phyloP scores from a whole-genome alignment of 2,329 filamentous ascomycete species.

The Fusarium camptoceras region DNA sequence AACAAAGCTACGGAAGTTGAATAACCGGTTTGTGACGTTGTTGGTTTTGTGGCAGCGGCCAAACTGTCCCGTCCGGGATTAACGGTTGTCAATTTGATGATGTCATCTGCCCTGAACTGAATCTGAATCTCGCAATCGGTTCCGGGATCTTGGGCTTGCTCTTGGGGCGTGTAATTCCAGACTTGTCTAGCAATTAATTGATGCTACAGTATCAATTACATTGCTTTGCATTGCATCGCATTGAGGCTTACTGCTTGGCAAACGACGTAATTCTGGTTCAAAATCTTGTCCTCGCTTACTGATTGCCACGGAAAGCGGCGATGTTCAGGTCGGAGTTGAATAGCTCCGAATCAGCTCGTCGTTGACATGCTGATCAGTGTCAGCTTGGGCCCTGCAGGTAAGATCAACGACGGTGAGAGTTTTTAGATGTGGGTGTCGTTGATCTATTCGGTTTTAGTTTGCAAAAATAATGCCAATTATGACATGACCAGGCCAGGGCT shows the following conservation, averaged over 20 bases:
- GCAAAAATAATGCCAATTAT: neutral
- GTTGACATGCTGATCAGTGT: neutral
- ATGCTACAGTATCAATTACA: constrained; percentile 16
- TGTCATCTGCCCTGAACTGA: constrained; percentile 29
- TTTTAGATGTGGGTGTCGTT: neutral
- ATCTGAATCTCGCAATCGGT: constrained; percentile 31
- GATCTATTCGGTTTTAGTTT: neutral
- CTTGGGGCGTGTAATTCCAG: constrained; percentile 17
- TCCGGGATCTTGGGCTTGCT: constrained; percentile 33
- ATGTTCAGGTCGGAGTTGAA: neutral
- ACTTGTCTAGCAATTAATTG: neutral
- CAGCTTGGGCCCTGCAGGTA: neutral
- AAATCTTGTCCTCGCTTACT: neutral
- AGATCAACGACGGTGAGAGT: constrained; percentile 5
- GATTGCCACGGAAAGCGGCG: constrained; percentile 7
- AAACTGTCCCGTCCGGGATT: constrained; percentile 1
- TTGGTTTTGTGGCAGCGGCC: constrained; percentile 14
- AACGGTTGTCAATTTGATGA: constrained; percentile 19
- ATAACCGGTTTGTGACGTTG: constrained; percentile 20
- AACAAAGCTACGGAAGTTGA: neutral
- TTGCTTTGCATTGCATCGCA: neutral
- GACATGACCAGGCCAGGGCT: constrained; percentile 2
- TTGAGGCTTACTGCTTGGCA: constrained; percentile 6
- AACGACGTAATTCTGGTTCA: constrained; percentile 23
- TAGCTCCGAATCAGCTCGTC: neutral